These are phyloP conservation scores for Austropuccinia psidii DNA, from an alignment of 1,284 basidiomycete genomes.

Conservation along the genomic window DNA sequence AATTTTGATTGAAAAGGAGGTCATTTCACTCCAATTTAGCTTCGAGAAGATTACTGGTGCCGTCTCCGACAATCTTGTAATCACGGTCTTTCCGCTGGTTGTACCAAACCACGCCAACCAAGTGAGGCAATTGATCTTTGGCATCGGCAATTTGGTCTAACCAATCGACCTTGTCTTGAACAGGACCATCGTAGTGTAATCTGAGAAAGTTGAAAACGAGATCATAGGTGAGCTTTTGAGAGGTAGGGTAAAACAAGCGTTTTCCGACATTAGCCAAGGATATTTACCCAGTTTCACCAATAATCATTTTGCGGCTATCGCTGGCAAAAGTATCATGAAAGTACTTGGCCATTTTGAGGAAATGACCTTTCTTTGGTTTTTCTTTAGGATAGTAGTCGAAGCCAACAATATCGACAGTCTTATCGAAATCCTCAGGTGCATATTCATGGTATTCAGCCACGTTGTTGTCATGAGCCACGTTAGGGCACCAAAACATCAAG, in stretches of 20 bases:
- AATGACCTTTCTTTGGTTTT: constrained; percentile 36
- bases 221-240: constrained; percentile 42
- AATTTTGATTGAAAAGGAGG: too few species aligned
- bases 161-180: constrained; percentile 14
- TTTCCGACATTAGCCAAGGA: not conserved
- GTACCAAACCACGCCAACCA: constrained; percentile 46
- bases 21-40: too few species aligned
- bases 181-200: not conserved
- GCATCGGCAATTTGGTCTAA: constrained; percentile 38
- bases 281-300: constrained; percentile 48
- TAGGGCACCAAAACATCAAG: constrained; percentile 40
- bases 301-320: constrained; percentile 44
- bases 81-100: constrained; percentile 40
- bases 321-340: constrained; percentile 47
- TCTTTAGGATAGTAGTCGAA: constrained; percentile 45
- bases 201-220: constrained; percentile 37
- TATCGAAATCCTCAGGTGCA: constrained; percentile 43
- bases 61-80: constrained; percentile 17
- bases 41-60: too few species aligned
- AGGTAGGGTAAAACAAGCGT: not conserved
- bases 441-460: constrained; percentile 42
- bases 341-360: constrained; percentile 44
- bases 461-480: too few species aligned
- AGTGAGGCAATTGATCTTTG: constrained; percentile 42
- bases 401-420: constrained; percentile 45